Evolutionary conservation across 768 basidiomycete genomes (phyloP).

Genomic region (Suillus spraguei): DNA sequence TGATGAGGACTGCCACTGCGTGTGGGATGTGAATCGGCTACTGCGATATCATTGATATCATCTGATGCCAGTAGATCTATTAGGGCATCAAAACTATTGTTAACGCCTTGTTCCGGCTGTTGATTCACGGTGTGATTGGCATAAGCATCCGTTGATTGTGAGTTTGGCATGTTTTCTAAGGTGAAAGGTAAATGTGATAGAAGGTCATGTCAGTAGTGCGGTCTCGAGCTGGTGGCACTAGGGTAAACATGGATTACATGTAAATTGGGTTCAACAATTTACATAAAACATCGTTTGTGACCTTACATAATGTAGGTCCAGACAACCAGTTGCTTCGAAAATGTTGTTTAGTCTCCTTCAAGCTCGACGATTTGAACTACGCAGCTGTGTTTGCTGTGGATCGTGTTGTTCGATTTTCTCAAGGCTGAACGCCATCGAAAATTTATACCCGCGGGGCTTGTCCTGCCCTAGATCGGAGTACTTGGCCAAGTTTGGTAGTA

Average conservation of each 20-base stretch:
- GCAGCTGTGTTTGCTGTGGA: not conserved
- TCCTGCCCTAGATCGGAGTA: not conserved
- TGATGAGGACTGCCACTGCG: slow-evolving; percentile 7
- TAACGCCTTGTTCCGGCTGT: slow-evolving; percentile 12
- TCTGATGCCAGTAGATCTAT: slow-evolving; percentile 35
- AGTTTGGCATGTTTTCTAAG: not conserved
- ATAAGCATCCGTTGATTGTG: not conserved
- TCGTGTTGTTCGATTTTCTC: not conserved
- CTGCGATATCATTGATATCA: slow-evolving; percentile 20
- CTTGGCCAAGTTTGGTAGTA: slow-evolving; percentile 3
- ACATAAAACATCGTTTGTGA: not conserved
- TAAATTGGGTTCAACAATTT: not conserved
- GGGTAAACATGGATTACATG: too few relatives aligned
- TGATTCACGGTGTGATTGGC: not conserved
- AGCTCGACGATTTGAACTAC: not conserved
- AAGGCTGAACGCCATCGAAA: not conserved
- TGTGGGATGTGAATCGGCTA: not conserved
- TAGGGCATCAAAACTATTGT: slow-evolving; percentile 28
- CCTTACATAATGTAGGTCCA: slow-evolving; percentile 6
- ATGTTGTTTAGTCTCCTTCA: slow-evolving; percentile 6
- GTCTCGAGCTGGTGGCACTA: too few relatives aligned
- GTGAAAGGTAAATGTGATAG: not conserved
- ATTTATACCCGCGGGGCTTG: not conserved
- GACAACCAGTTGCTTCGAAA: not conserved
- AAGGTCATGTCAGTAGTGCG: not conserved